Base-by-base conservation (phyloP, 2,329 filamentous ascomycete species). In the Rhynchosporium graminicola region DNA sequence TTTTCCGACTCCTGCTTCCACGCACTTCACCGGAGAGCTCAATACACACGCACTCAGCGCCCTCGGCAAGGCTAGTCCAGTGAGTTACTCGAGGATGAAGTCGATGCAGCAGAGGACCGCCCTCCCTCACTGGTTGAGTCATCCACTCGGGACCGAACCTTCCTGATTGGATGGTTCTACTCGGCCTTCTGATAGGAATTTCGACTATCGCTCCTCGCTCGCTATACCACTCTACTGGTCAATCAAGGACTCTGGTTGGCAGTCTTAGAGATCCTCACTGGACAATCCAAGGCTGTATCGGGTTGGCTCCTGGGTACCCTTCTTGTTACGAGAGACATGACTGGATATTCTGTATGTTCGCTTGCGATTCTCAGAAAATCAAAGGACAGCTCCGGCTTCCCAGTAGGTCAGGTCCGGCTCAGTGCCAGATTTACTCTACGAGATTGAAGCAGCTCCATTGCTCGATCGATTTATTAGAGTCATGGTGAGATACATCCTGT, bases 21-120 rank as follows among this genome's bases (percentile, higher is more conserved):
- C 60, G 54, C 28, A 28, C 54, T 56, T 57, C 62, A 67, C 65
- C 65, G 65, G 61, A 61, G 63, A 51, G 57, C 51, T 57, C 57
- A 36, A 52, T 43, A 38, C 45, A 63, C 60, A 55, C 40, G 57
- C 46, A 60, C 56, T 52, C 56, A 51, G 43, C 57, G 47, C 51
- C 12, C 47, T 28, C 57, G 63, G 62, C 65, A 64, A 61, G 61
- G 15, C 38, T 31, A 59, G n/a, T 51, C 33, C 33, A 5, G 33
- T 36, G 33, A 36, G 33, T 31, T 12, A 56, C 40, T 20, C 13
- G 40, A 12, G n/a, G 20, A 15, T 15, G n/a, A 47, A 31, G 50
- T 56, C 52, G 33, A 57, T 50, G 43, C 33, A 38, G 12, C 6
- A 45, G 50, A 28, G 4, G 59, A 20, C 46, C 20, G 45, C 29